Evolutionary conservation across 2,329 filamentous ascomycete genomes (phyloP).

Genomic region (Ascochyta lentis): DNA sequence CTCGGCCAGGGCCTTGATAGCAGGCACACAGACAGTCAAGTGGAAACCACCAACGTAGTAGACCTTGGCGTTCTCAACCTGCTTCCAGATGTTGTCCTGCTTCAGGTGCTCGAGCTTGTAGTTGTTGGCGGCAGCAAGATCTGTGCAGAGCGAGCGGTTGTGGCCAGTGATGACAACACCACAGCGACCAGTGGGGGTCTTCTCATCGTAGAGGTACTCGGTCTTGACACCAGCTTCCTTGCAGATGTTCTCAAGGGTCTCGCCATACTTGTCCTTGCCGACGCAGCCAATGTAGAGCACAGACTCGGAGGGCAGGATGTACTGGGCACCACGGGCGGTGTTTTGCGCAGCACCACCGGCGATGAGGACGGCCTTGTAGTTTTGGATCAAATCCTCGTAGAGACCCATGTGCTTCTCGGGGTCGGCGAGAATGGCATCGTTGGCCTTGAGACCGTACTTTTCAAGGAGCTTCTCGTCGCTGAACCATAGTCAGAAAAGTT

Average conservation of each 20-base stretch:
- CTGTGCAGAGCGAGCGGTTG: slow-evolving; percentile 92
- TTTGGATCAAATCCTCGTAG: slow-evolving; percentile 92
- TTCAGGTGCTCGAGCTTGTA: slow-evolving; percentile 95
- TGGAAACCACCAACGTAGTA: slow-evolving; percentile 98
- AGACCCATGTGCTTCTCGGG: slow-evolving; percentile 80
- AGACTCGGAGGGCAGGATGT: slow-evolving; percentile 87
- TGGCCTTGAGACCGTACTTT: slow-evolving; percentile 92
- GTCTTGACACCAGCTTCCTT: slow-evolving; percentile 87
- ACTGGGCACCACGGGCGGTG: slow-evolving; percentile 93
- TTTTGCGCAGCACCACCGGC: slow-evolving; percentile 97
- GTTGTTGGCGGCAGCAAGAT: slow-evolving; percentile 94
- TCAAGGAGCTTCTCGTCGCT: slow-evolving; percentile 84
- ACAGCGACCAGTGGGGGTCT: slow-evolving; percentile 87
- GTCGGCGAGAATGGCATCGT: slow-evolving; percentile 97
- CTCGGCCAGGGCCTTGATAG: slow-evolving; percentile 87
- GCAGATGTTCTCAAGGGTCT: slow-evolving; percentile 85
- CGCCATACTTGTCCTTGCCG: slow-evolving; percentile 93
- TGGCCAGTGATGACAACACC: slow-evolving; percentile 97
- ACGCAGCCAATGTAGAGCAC: slow-evolving; percentile 94
- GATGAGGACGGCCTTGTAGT: slow-evolving; percentile 92
- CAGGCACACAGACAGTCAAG: slow-evolving; percentile 92
- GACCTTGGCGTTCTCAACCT: slow-evolving; percentile 85
- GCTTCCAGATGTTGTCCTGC: slow-evolving; percentile 86
- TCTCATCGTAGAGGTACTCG: slow-evolving; percentile 90
- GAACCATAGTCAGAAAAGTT: slow-evolving; percentile 33